A percentile compares a stretch with the other conserved stretches of the same genome.
These are phyloP conservation scores for Periconia sp. DNA, from an alignment of 2,329 filamentous ascomycete species.

Conservation along the genomic window DNA sequence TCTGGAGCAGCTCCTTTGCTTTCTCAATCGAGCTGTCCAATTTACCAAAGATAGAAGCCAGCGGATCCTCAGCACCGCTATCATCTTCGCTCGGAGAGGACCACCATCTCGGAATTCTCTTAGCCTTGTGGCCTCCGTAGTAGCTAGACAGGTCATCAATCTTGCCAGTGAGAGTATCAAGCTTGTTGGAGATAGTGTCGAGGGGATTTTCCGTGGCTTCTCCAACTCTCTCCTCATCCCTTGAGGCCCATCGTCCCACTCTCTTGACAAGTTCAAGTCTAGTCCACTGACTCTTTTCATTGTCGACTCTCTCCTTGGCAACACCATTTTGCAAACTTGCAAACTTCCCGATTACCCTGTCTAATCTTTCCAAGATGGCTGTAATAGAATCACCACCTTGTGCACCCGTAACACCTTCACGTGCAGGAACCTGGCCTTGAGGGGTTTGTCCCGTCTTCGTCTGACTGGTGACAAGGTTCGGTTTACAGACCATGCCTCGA, in stretches of 20 bases:
- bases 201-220: conserved; percentile 3
- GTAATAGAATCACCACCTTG: too few species aligned
- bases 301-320: too few species aligned
- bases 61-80: not conserved
- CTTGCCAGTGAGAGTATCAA: not conserved
- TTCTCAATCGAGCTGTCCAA: not conserved
- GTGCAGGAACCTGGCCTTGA: too few species aligned
- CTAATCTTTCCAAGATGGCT: conserved; percentile 1
- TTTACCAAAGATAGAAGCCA: not conserved
- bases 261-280: not conserved
- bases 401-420: too few species aligned
- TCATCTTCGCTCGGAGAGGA: conserved; percentile 1
- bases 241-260: too few species aligned
- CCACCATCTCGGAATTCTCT: conserved; percentile 2
- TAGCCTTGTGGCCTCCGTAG: not conserved
- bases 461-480: conserved; percentile 27
- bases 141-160: not conserved
- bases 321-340: too few species aligned
- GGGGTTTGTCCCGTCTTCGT: too few species aligned
- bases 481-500: conserved; percentile 45
- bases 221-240: too few species aligned
- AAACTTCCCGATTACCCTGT: not conserved
- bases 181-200: conserved; percentile 1
- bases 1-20: too few species aligned
- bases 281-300: not conserved